Percentiles rank a stretch among this genome's conserved stretches.
Evolutionary conservation across 2,329 filamentous ascomycete species (phyloP).

Genomic region (Daldinia eschscholtzii): DNA sequence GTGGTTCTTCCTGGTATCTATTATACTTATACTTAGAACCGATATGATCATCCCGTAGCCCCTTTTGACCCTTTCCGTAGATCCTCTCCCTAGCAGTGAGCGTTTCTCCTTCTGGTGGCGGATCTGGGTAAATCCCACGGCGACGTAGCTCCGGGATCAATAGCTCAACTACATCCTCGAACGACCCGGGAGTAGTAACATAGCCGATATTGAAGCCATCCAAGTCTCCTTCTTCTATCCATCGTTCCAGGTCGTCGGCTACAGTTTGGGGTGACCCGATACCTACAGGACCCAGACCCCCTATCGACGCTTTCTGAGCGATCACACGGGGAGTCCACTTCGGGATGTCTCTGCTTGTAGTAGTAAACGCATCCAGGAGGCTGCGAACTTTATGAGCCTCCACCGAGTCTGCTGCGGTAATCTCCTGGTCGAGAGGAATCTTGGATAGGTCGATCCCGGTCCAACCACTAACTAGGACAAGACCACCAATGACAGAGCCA

Average conservation of each 20-base stretch:
- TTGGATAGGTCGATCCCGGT: slow-evolving; percentile 71
- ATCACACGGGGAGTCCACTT: slow-evolving; percentile 61
- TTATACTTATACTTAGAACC: slow-evolving; percentile 73
- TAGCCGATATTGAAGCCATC: slow-evolving; percentile 51
- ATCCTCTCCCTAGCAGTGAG: slow-evolving; percentile 70
- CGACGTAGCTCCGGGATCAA: slow-evolving; percentile 48
- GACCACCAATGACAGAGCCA: slow-evolving; percentile 64
- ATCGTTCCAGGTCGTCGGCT: slow-evolving; percentile 48
- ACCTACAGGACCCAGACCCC: slow-evolving; percentile 48
- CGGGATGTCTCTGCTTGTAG: slow-evolving; percentile 59
- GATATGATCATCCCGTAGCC: slow-evolving; percentile 68
- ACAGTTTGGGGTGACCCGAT: slow-evolving; percentile 49
- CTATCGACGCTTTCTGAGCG: slow-evolving; percentile 58
- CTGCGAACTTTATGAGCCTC: slow-evolving; percentile 66
- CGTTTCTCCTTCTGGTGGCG: slow-evolving; percentile 51
- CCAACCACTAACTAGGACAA: slow-evolving; percentile 69
- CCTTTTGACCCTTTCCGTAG: slow-evolving; percentile 70
- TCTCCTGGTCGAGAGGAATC: slow-evolving; percentile 69
- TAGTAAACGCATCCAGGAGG: slow-evolving; percentile 62
- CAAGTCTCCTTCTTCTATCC: slow-evolving; percentile 48
- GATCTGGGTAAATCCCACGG: slow-evolving; percentile 51
- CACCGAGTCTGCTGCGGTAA: slow-evolving; percentile 66
- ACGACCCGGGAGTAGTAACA: slow-evolving; percentile 49
- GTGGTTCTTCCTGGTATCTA: slow-evolving; percentile 67
- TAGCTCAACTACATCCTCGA: slow-evolving; percentile 50